Evolutionary conservation across 495 filamentous ascomycete genomes (phyloP).

Genomic region (Tuber umbilicatum): DNA sequence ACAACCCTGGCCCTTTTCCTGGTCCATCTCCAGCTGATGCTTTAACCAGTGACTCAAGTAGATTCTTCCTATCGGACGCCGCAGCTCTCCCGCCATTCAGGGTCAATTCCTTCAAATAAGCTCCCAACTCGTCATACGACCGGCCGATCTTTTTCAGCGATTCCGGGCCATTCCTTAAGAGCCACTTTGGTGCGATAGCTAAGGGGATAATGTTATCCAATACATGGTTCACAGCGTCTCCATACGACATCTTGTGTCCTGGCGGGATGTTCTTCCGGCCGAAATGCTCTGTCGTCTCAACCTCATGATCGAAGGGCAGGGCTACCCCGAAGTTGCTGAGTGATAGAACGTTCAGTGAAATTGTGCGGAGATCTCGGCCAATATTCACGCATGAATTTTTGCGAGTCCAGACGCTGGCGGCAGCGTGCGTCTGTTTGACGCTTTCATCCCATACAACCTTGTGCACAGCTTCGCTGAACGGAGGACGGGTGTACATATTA

Average conservation of each 20-base stretch:
- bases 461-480: constrained; percentile 46
- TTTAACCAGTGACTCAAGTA: constrained; percentile 23
- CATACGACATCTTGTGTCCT: constrained; percentile 28
- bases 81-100: constrained; percentile 5
- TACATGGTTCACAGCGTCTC: constrained; percentile 38
- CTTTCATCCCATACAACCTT: constrained; percentile 18
- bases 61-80: constrained; percentile 17
- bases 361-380: constrained; percentile 11
- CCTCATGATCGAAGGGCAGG: constrained; percentile 13
- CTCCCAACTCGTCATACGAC: constrained; percentile 25
- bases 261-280: constrained; percentile 8
- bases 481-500: constrained; percentile 49
- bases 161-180: constrained; percentile 16
- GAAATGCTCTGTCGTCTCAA: constrained; percentile 6
- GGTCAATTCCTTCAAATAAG: constrained; percentile 33
- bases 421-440: constrained; percentile 11
- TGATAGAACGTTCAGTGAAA: constrained; percentile 28
- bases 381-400: background rate
- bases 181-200: constrained; percentile 19
- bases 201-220: constrained; percentile 32
- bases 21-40: constrained; percentile 19
- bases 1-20: constrained; percentile 26
- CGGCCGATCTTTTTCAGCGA: constrained; percentile 14
- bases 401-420: constrained; percentile 4
- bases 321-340: constrained; percentile 24